These are phyloP conservation scores for Lactarius deliciosus DNA, from an alignment of 768 basidiomycete genomes.

Conservation along the genomic window DNA sequence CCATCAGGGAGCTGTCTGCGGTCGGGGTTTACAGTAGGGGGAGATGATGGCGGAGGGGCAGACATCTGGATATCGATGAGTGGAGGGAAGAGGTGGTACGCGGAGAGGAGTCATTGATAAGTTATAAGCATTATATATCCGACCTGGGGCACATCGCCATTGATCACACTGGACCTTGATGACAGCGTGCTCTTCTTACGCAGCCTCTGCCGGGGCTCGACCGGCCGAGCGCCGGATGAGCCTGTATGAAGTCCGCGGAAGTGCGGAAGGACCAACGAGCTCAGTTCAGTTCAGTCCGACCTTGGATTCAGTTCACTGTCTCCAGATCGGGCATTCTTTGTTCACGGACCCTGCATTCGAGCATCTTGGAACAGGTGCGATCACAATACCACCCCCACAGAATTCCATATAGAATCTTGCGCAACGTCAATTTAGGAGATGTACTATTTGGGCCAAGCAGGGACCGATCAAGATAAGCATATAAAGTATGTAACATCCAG, in stretches of 20 bases:
- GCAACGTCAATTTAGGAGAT: slow-evolving; percentile 15
- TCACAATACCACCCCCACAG: not conserved
- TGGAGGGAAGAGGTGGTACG: slow-evolving; percentile 22
- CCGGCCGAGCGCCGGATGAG: slow-evolving; percentile 27
- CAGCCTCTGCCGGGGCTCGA: slow-evolving; percentile 22
- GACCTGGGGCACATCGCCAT: slow-evolving; percentile 14
- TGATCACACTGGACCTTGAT: slow-evolving; percentile 24
- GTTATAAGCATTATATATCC: slow-evolving; percentile 28
- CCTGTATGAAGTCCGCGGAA: slow-evolving; percentile 17
- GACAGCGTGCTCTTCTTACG: slow-evolving; percentile 21
- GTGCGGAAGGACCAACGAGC: slow-evolving; percentile 16
- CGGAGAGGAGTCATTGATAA: slow-evolving; percentile 20
- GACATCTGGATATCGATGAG: slow-evolving; percentile 44
- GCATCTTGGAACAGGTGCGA: slow-evolving; percentile 5
- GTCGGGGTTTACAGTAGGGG: slow-evolving; percentile 48
- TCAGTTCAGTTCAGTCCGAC: slow-evolving; percentile 7
- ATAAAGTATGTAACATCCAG: slow-evolving; percentile 28
- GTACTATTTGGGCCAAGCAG: slow-evolving; percentile 16
- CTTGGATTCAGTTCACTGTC: not conserved
- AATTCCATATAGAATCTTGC: slow-evolving; percentile 18
- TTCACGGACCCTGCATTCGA: slow-evolving; percentile 3
- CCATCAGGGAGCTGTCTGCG: slow-evolving; percentile 60
- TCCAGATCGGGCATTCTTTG: slow-evolving; percentile 7
- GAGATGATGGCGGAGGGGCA: slow-evolving; percentile 38
- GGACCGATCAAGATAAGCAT: slow-evolving; percentile 28